Evolutionary conservation across 2,329 filamentous ascomycete species (phyloP).

Genomic region (Paradendryphiella salina): DNA sequence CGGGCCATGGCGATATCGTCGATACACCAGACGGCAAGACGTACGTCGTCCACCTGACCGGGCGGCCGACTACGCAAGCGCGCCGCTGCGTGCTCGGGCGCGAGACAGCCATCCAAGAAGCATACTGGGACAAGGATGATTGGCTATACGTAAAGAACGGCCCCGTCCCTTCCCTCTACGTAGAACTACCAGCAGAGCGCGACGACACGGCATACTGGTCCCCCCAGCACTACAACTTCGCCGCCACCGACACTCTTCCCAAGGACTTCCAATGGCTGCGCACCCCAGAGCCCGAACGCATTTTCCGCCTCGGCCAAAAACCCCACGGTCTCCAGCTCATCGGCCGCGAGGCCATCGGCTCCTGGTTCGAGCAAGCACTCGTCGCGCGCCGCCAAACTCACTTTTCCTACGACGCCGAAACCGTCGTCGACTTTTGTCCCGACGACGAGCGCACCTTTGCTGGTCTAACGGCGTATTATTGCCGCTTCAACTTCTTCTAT

Average conservation of each 20-base stretch:
- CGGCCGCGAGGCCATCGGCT: slow-evolving; percentile 56
- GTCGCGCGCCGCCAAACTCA: slow-evolving; percentile 60
- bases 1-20: slow-evolving; percentile 46
- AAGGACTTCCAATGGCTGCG: slow-evolving; percentile 62
- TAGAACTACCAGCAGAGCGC: slow-evolving; percentile 35
- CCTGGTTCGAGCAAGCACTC: slow-evolving; percentile 56
- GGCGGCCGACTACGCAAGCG: slow-evolving; percentile 40
- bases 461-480: slow-evolving; percentile 65
- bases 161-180: slow-evolving; percentile 50
- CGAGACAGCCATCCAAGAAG: slow-evolving; percentile 58
- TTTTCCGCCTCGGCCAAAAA: slow-evolving; percentile 53
- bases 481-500: slow-evolving; percentile 68
- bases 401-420: slow-evolving; percentile 65
- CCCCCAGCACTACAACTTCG: slow-evolving; percentile 55
- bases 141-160: slow-evolving; percentile 66
- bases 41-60: slow-evolving; percentile 43
- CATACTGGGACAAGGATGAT: slow-evolving; percentile 62
- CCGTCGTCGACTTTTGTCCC: slow-evolving; percentile 58
- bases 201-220: slow-evolving; percentile 45
- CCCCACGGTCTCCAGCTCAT: slow-evolving; percentile 55
- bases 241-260: slow-evolving; percentile 52
- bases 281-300: slow-evolving; percentile 53
- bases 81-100: slow-evolving; percentile 44
- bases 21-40: slow-evolving; percentile 41
- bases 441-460: slow-evolving; percentile 64